Base-by-base conservation (phyloP, 2,329 filamentous ascomycete species). In the Lasiodiplodia sp. region DNA sequence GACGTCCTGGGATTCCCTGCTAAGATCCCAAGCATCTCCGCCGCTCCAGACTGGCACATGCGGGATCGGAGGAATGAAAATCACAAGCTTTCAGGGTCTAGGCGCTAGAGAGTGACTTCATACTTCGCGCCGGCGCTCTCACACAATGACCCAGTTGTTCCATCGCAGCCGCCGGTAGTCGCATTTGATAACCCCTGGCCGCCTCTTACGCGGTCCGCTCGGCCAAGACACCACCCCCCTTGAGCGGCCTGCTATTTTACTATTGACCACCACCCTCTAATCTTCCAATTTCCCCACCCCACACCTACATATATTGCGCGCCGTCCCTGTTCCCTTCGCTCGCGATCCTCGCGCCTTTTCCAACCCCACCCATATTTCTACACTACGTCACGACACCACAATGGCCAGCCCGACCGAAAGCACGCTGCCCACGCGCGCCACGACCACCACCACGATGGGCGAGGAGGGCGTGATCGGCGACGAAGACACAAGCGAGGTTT, bases 401-500 rank as follows among this genome's bases (percentile, higher is more conserved):
- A 79, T 80, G 78, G 72, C 77, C 47, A 73, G 72, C n/a, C 75
- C 77, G 8, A 75, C 76, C 25, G 75, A 75, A 58, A 72, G 77
- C n/a, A 78, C 76, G 28, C 65, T 58, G 25, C 75, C 71, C 66
- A 73, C 75, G 66, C 75, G 78, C 71, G 56, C 37, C 51, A 68
- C 51, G 10, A 75, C 74, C 21, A 71, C 73, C 40, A 79, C 77
- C 3, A 78, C 64, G 23, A 78, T 76, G 31, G 71, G 62, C 69
- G 80, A 83, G 56, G 81, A 83, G 53, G 83, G 84, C 69, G 82
- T 82, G 7, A 76, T 84, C 44, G 81, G 83, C 4, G 82, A 80
- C 37, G 83, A 85, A 75, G 83, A 85, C 70, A 83, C 81, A 67
- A 83, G 80, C 71, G 83, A 84, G 76, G 78, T 81, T 65, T 28